Conservation (phyloP, 2,329 filamentous ascomycete genomes). For the Dactylellina cionopaga region DNA sequence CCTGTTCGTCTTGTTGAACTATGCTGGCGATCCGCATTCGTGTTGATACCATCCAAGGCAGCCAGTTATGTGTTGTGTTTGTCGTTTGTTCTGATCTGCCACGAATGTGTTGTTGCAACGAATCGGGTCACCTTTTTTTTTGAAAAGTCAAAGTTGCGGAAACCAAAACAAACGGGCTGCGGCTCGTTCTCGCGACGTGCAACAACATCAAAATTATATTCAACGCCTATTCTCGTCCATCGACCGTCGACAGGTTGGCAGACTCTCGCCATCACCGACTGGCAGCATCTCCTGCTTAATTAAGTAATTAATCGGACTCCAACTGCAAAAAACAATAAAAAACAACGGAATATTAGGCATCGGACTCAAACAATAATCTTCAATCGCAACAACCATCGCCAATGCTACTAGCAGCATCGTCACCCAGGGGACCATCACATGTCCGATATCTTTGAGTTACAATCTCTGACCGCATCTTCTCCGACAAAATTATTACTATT, state of each 20-base stretch:
- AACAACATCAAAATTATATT: conserved; percentile 29
- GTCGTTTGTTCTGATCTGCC: neutral
- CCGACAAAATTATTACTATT: neutral
- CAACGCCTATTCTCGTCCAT: conserved; percentile 4
- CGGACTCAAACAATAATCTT: too few species aligned
- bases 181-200: conserved; percentile 42
- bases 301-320: too few species aligned
- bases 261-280: neutral
- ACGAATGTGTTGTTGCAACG: neutral
- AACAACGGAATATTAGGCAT: too few species aligned
- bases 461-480: neutral
- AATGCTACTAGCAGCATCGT: conserved; percentile 34
- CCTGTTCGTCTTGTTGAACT: neutral
- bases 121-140: neutral
- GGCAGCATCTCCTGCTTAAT: too few species aligned
- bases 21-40: neutral
- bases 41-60: conserved; percentile 14
- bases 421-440: conserved; percentile 42
- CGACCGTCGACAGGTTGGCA: too few species aligned
- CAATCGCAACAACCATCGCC: too few species aligned
- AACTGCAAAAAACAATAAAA: too few species aligned
- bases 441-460: conserved; percentile 16
- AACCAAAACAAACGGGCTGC: conserved; percentile 50
- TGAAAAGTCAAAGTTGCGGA: neutral
- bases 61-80: conserved; percentile 29